These are phyloP conservation scores for Eucalyptus polybractea DNA, from an alignment of 345 rosid species.

Conservation along the genomic window DNA sequence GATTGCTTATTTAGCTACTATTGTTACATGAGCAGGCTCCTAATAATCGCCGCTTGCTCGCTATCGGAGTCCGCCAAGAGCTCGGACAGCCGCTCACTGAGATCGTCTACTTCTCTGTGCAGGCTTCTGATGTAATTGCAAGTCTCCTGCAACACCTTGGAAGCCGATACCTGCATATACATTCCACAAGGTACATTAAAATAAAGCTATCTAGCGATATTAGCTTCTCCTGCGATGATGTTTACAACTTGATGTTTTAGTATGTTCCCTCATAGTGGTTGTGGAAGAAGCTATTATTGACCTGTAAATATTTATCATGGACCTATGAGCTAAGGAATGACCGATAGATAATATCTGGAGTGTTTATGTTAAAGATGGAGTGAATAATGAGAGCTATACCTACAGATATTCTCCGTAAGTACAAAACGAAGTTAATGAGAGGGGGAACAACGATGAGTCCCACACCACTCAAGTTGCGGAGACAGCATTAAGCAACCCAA, in stretches of 20 bases:
- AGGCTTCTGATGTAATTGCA: slow-evolving; percentile 91
- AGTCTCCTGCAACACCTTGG: slow-evolving; percentile 93
- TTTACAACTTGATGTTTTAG: neutral
- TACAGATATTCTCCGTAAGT: neutral
- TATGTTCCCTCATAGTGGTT: neutral
- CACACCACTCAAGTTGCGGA: neutral
- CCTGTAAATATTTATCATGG: neutral
- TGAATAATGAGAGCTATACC: neutral
- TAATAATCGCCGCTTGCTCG: slow-evolving; percentile 79
- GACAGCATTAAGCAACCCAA: neutral
- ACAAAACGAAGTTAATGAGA: neutral
- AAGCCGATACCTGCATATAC: slow-evolving; percentile 60
- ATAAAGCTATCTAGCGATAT: neutral
- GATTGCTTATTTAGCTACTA: slow-evolving; percentile 19
- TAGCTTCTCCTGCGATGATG: neutral
- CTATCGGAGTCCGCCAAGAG: slow-evolving; percentile 62
- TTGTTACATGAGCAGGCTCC: slow-evolving; percentile 61
- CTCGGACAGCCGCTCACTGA: slow-evolving; percentile 79
- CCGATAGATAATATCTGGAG: neutral
- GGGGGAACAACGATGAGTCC: neutral
- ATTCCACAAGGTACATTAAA: neutral
- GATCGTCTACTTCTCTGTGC: slow-evolving; percentile 88
- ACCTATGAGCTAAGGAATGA: neutral
- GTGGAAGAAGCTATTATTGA: neutral
- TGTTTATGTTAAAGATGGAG: neutral